phyloP scores from a whole-genome alignment of 495 filamentous ascomycete genomes.

The Mycothermus thermophilus region DNA sequence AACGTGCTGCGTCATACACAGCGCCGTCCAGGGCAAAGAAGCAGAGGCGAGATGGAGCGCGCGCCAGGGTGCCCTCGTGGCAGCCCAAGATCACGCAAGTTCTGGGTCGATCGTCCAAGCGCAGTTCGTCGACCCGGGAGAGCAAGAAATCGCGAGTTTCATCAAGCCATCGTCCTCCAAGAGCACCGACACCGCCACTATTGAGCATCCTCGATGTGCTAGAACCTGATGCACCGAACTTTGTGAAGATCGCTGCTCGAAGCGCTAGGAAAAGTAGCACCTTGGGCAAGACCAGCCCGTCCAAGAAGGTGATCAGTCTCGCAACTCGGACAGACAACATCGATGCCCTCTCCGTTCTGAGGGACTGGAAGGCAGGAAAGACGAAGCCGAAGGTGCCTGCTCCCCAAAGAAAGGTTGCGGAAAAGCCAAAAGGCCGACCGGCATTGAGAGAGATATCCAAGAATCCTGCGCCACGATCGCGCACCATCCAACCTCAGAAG shows the following conservation, averaged over 20 bases:
- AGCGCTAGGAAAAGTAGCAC: conserved; percentile 46
- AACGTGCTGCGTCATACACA: conserved; percentile 14
- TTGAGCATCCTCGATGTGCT: conserved; percentile 64
- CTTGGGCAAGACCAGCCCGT: conserved; percentile 59
- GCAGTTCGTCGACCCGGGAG: conserved; percentile 1
- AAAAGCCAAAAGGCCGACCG: conserved; percentile 5
- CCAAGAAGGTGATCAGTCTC: conserved; percentile 57
- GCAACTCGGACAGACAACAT: conserved; percentile 58
- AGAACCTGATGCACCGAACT: conserved; percentile 46
- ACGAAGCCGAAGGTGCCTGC: conserved; percentile 36
- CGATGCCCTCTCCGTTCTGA: conserved; percentile 54
- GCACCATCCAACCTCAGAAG: conserved; percentile 9
- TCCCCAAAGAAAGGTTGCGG: conserved; percentile 11
- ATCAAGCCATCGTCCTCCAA: too few species aligned
- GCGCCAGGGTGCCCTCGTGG: conserved; percentile 13
- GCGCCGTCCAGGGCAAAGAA: conserved; percentile 6
- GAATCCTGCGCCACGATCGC: conserved; percentile 11
- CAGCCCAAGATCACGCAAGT: conserved; percentile 36
- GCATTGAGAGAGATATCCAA: conserved; percentile 21
- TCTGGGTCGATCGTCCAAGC: conserved; percentile 19
- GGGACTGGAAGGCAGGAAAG: conserved; percentile 62
- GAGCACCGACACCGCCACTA: conserved; percentile 35
- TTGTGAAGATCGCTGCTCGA: conserved; percentile 67
- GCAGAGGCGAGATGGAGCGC: conserved; percentile 18
- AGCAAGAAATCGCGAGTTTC: too few species aligned